These are phyloP conservation scores for carrot (Daucus carota) DNA, from an alignment of 129 eudicot species.

Conservation along the genomic window DH1_v3.0 NC_030385.2:20630001-20630500, in stretches of 20 bases:
- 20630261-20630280: too few relatives aligned
- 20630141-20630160: too few relatives aligned
- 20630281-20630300: neutral
- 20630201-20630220: too few relatives aligned
- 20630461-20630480: conserved; percentile 73
- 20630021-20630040: too few relatives aligned
- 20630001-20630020: too few relatives aligned
- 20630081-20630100: too few relatives aligned
- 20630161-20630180: too few relatives aligned
- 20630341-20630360: neutral
- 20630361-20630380: neutral
- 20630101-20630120: too few relatives aligned
- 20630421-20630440: conserved; percentile 55
- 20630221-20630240: neutral
- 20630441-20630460: conserved; percentile 53
- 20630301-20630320: neutral
- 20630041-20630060: too few relatives aligned
- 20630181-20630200: too few relatives aligned
- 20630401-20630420: conserved; percentile 42
- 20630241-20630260: neutral
- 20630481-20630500: conserved; percentile 18
- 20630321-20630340: neutral
- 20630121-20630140: too few relatives aligned
- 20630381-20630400: neutral
- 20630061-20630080: too few relatives aligned